These are phyloP conservation scores for Solanum hybrid DNA, from an alignment of 305 asterid species.

Conservation along the genomic window DNA sequence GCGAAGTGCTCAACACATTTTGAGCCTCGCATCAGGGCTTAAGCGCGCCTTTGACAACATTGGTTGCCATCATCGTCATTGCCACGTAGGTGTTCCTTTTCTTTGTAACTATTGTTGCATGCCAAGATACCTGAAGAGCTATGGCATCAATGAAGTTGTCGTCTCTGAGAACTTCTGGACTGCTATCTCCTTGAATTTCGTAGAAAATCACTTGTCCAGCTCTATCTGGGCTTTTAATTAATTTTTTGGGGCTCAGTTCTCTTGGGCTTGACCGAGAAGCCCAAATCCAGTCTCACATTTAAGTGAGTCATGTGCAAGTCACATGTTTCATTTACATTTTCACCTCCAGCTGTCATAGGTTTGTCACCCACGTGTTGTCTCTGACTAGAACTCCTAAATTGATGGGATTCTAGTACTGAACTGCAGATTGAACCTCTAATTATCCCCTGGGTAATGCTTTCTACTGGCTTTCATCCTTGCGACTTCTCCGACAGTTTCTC, in stretches of 20 bases:
- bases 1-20: neutral
- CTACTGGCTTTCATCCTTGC: neutral
- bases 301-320: neutral
- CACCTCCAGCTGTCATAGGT: neutral
- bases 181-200: neutral
- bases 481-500: neutral
- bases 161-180: neutral
- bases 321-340: neutral
- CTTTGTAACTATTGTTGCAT: neutral
- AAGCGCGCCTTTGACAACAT: neutral
- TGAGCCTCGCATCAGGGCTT: neutral
- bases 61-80: neutral
- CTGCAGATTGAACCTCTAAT: neutral
- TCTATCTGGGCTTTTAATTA: neutral
- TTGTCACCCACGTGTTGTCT: neutral
- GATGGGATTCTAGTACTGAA: neutral
- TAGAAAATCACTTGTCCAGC: neutral
- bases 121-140: neutral
- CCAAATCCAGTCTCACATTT: neutral
- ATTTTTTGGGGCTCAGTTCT: neutral
- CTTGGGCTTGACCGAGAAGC: neutral
- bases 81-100: neutral
- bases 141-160: neutral
- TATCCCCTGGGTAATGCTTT: neutral
- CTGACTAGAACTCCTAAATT: neutral